Conservation (phyloP, 768 basidiomycete species). For the Calocybe gangraenosa region DNA sequence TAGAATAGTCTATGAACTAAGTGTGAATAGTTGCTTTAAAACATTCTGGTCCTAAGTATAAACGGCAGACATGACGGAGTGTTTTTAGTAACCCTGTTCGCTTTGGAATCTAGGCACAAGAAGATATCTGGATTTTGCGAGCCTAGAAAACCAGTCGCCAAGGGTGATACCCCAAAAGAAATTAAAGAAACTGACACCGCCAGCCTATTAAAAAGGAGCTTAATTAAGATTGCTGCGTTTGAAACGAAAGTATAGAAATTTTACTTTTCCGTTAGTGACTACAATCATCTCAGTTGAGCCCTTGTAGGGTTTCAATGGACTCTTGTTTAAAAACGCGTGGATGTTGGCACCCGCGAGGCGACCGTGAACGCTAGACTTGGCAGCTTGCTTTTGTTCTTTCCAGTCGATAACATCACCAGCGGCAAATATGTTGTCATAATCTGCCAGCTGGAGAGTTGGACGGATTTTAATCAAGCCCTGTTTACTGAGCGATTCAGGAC, state of each 20-base stretch:
- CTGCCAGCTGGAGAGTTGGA: slow-evolving; percentile 53
- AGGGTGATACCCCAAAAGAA: slow-evolving; percentile 44
- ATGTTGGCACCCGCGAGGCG: slow-evolving; percentile 47
- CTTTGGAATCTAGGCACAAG: slow-evolving; percentile 15
- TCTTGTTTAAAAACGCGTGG: slow-evolving; percentile 34
- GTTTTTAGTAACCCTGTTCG: slow-evolving; percentile 14
- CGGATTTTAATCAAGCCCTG: slow-evolving; percentile 45
- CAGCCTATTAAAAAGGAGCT: slow-evolving; percentile 24
- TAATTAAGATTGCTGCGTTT: slow-evolving; percentile 1
- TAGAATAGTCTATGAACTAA: not conserved
- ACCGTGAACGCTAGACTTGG: slow-evolving; percentile 44
- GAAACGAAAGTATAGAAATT: not conserved
- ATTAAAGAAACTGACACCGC: slow-evolving; percentile 38
- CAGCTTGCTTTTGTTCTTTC: slow-evolving; percentile 57
- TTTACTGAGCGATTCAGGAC: slow-evolving; percentile 30
- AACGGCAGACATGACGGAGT: not conserved
- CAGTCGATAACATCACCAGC: slow-evolving; percentile 64
- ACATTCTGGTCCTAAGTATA: not conserved
- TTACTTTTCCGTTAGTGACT: slow-evolving; percentile 56
- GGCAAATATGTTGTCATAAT: slow-evolving; percentile 56
- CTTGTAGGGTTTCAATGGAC: slow-evolving; percentile 36
- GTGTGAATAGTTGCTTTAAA: not conserved
- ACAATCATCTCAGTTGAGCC: slow-evolving; percentile 52
- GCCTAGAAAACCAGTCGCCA: slow-evolving; percentile 38
- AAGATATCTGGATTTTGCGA: slow-evolving; percentile 35